Percentiles rank a stretch among this genome's conserved stretches.
These are phyloP conservation scores for Echites panduratus DNA, from an alignment of 257 asterid species.

Conservation along the genomic window DNA sequence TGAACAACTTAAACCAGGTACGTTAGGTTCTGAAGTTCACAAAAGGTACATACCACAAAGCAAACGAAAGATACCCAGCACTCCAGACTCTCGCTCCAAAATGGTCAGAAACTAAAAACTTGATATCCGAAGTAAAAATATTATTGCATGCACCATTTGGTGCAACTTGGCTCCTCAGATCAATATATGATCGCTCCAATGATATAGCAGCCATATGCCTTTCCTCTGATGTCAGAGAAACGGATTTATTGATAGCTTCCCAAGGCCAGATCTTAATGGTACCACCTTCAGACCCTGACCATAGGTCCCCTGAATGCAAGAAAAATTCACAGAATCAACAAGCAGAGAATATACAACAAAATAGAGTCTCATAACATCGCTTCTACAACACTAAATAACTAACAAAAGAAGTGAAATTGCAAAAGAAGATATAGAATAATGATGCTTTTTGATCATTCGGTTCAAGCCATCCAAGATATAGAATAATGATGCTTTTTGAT, in stretches of 20 bases:
- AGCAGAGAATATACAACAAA: neutral
- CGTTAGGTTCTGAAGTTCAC: neutral
- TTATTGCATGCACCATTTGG: constrained; percentile 55
- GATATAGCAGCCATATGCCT: constrained; percentile 78
- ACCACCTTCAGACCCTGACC: constrained; percentile 98
- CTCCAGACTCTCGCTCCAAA: constrained; percentile 81
- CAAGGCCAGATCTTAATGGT: constrained; percentile 86
- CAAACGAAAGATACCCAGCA: constrained; percentile 69
- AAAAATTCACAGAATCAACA: constrained; percentile 19
- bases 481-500: neutral
- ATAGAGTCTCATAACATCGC: neutral
- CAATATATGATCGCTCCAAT: constrained; percentile 85
- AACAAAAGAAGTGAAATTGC: too few species aligned
- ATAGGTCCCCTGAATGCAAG: constrained; percentile 72
- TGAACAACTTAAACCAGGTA: neutral
- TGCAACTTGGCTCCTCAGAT: constrained; percentile 60
- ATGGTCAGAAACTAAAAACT: constrained; percentile 63
- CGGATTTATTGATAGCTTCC: constrained; percentile 88
- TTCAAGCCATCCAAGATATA: neutral
- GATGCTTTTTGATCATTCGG: too few species aligned
- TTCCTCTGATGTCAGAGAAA: constrained; percentile 58
- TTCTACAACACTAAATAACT: neutral
- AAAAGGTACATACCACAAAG: constrained; percentile 62
- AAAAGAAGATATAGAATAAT: too few species aligned
- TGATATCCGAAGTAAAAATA: constrained; percentile 76